Conservation (phyloP, 768 basidiomycete species). For the Trametes maxima region DNA sequence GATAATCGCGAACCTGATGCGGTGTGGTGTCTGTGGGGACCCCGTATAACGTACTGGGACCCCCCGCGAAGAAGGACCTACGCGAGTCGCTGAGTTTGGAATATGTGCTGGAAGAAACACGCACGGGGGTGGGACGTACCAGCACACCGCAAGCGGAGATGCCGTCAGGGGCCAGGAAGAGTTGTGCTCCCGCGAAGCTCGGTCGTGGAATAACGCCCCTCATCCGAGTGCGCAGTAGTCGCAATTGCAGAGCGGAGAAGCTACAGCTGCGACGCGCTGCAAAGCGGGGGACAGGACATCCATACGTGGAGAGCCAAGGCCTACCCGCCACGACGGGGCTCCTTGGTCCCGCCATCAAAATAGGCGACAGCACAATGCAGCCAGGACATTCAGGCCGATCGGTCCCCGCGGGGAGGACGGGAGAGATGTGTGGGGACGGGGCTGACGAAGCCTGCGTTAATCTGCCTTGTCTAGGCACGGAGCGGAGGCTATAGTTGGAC, state of each 20-base stretch:
- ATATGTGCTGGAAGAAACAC: not conserved
- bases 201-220: no score
- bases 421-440: not conserved
- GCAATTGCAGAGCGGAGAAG: no score
- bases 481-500: conserved; percentile 4
- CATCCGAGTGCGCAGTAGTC: no score
- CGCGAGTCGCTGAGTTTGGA: conserved; percentile 2
- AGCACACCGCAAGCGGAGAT: not conserved
- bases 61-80: not conserved
- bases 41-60: not conserved
- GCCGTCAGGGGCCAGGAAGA: not conserved
- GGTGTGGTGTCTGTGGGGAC: conserved; percentile 1
- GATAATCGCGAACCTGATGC: conserved; percentile 11
- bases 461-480: not conserved
- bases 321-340: no score
- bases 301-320: not conserved
- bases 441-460: conserved; percentile 6
- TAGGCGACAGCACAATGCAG: not conserved
- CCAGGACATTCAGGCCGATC: not conserved
- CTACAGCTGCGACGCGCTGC: no score
- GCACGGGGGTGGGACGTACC: not conserved
- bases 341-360: not conserved
- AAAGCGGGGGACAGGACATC: not conserved
- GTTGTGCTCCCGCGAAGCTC: no score
- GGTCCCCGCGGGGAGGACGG: not conserved